These are phyloP conservation scores for Trichoderma simmonsii DNA, from an alignment of 2,329 filamentous ascomycete species.

Conservation along the genomic window DNA sequence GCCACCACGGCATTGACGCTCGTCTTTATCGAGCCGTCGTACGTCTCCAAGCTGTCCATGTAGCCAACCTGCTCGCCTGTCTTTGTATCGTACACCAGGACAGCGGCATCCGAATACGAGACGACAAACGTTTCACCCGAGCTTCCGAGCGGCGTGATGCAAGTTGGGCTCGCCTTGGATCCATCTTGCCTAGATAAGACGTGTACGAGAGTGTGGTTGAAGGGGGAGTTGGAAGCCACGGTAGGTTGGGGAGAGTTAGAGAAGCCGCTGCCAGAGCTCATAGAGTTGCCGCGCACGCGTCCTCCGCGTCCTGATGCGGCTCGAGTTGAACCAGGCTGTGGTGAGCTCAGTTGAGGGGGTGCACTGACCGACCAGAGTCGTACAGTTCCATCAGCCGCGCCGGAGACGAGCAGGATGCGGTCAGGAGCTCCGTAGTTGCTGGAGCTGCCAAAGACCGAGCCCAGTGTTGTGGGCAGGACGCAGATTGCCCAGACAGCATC, in stretches of 20 bases:
- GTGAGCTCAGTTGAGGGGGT: conserved; percentile 80
- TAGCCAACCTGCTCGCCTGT: conserved; percentile 86
- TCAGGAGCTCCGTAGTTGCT: conserved; percentile 77
- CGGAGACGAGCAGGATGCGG: conserved; percentile 84
- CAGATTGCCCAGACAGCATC: conserved; percentile 96
- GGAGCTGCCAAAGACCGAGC: conserved; percentile 73
- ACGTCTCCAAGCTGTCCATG: conserved; percentile 94
- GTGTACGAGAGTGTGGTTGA: conserved; percentile 84
- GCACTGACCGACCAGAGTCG: conserved; percentile 93
- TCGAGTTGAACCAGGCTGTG: conserved; percentile 64
- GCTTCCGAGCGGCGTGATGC: conserved; percentile 82
- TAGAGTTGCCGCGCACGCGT: conserved; percentile 82
- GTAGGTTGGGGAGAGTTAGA: conserved; percentile 87
- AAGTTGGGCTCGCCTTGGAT: conserved; percentile 73
- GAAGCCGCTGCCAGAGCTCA: conserved; percentile 91
- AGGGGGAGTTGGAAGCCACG: conserved; percentile 78
- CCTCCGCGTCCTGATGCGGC: conserved; percentile 59
- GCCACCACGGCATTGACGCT: conserved; percentile 91
- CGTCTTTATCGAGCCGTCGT: conserved; percentile 73
- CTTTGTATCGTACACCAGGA: conserved; percentile 87
- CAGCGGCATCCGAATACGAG: conserved; percentile 83
- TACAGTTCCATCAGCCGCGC: conserved; percentile 84
- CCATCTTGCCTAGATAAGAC: conserved; percentile 71
- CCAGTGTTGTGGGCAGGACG: conserved; percentile 80
- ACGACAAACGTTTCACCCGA: conserved; percentile 89